phyloP scores from a whole-genome alignment of 495 filamentous ascomycete species.

The Saxophila tyrrhenica region DNA sequence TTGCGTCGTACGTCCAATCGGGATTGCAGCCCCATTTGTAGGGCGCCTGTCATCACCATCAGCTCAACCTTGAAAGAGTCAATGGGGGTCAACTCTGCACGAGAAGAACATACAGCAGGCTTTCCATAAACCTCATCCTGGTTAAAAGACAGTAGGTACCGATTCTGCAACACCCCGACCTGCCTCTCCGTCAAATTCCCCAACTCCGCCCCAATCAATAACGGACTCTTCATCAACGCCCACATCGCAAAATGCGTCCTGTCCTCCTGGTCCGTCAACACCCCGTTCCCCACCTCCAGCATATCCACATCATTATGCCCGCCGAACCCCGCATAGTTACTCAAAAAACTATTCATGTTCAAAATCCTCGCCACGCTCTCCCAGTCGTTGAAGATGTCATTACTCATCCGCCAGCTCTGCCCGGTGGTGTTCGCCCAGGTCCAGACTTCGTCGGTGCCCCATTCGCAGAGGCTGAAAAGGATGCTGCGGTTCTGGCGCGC shows the following conservation, averaged over 20 bases:
- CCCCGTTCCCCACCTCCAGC: constrained; percentile 54
- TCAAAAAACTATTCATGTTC: constrained; percentile 40
- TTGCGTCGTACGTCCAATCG: constrained; percentile 50
- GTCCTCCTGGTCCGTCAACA: constrained; percentile 38
- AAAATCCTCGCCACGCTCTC: constrained; percentile 41
- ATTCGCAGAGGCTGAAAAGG: constrained; percentile 55
- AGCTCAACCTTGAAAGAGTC: too few relatives aligned
- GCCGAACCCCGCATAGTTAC: constrained; percentile 41
- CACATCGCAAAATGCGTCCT: constrained; percentile 41
- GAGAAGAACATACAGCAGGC: too few relatives aligned
- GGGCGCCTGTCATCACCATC: too few relatives aligned
- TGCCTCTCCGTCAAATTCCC: constrained; percentile 28
- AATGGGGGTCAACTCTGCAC: too few relatives aligned
- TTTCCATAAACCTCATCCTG: constrained; percentile 45
- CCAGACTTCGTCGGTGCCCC: constrained; percentile 42
- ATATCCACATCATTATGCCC: constrained; percentile 54
- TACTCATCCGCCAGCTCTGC: constrained; percentile 45
- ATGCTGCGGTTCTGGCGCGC: constrained; percentile 43
- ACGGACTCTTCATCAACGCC: constrained; percentile 46
- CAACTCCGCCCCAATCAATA: constrained; percentile 47
- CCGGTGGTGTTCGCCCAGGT: constrained; percentile 41
- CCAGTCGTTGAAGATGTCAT: constrained; percentile 37
- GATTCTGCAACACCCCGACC: constrained; percentile 47
- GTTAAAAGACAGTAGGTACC: constrained; percentile 47
- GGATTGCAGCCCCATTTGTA: constrained; percentile 56